These are phyloP conservation scores for Leccinellum rugosiceps DNA, from an alignment of 768 basidiomycete species.

Conservation along the genomic window DNA sequence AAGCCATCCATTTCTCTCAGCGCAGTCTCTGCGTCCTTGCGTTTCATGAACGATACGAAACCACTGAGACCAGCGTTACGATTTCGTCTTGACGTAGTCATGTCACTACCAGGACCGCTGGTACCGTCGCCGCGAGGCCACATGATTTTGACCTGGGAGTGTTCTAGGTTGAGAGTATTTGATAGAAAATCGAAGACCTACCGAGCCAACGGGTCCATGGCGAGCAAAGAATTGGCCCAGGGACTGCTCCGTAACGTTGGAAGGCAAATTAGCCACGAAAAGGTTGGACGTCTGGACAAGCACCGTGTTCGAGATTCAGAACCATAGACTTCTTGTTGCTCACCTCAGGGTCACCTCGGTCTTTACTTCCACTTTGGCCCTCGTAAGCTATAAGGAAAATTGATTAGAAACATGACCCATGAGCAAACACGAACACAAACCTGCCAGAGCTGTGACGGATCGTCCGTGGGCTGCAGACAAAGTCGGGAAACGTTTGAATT, in stretches of 20 bases:
- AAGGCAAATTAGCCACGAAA: constrained; percentile 92
- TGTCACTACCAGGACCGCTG: constrained; percentile 67
- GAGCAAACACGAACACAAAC: constrained; percentile 37
- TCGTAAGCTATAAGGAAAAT: constrained; percentile 63
- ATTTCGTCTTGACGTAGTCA: constrained; percentile 65
- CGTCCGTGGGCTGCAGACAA: constrained; percentile 50
- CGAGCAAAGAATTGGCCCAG: constrained; percentile 91
- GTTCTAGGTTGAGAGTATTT: not conserved
- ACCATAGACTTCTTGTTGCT: constrained; percentile 12
- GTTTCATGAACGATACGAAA: constrained; percentile 95
- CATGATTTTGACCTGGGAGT: constrained; percentile 89
- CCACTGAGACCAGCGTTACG: constrained; percentile 84
- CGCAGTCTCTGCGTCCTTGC: constrained; percentile 86
- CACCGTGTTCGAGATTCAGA: constrained; percentile 1
- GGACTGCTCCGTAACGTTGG: constrained; percentile 78
- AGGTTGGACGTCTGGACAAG: constrained; percentile 80
- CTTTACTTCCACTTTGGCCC: constrained; percentile 85
- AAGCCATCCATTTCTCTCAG: constrained; percentile 88
- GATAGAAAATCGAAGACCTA: constrained; percentile 35
- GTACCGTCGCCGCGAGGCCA: constrained; percentile 88
- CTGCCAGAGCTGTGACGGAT: constrained; percentile 89
- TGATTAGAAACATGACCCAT: not conserved
- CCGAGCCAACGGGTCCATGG: constrained; percentile 89
- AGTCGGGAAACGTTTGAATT: not conserved
- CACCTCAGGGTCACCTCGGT: constrained; percentile 85